A percentile compares a stretch with the other conserved stretches of the same genome.
phyloP scores from a whole-genome alignment of 257 asterid genomes.

The Plantago major region DNA sequence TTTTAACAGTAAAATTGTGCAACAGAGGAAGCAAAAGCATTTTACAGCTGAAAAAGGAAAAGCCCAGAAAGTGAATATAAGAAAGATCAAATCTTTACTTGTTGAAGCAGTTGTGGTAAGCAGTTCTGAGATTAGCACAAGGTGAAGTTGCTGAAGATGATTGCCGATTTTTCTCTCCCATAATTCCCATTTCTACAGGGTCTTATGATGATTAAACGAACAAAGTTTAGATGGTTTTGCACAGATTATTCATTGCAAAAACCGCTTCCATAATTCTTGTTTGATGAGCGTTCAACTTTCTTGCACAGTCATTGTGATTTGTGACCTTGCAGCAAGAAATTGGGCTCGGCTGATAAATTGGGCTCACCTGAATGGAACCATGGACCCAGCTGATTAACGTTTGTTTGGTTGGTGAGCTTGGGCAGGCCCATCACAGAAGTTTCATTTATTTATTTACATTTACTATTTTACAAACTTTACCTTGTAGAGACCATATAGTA shows the following conservation, averaged over 20 bases:
- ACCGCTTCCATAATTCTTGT: slow-evolving; percentile 9
- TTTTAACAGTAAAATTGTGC: too few relatives aligned
- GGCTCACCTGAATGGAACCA: too few relatives aligned
- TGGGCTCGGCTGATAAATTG: neutral
- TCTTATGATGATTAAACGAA: neutral
- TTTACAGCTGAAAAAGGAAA: neutral
- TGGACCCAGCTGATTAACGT: too few relatives aligned
- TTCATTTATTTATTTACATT: too few relatives aligned
- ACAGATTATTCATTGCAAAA: slow-evolving; percentile 5
- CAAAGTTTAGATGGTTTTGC: slow-evolving; percentile 11
- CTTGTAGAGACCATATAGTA: too few relatives aligned
- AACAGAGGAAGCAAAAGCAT: too few relatives aligned
- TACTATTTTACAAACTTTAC: too few relatives aligned
- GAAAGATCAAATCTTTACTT: slow-evolving; percentile 32
- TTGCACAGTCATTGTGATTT: neutral
- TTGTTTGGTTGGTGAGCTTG: too few relatives aligned
- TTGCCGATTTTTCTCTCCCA: slow-evolving; percentile 41
- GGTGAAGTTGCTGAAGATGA: slow-evolving; percentile 65
- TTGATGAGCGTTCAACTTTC: too few relatives aligned
- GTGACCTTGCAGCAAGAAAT: neutral
- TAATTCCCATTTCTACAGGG: slow-evolving; percentile 44
- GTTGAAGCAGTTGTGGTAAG: slow-evolving; percentile 87
- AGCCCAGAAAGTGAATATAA: slow-evolving; percentile 1
- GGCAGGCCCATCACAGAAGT: too few relatives aligned
- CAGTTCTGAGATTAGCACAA: slow-evolving; percentile 66